phyloP scores from a whole-genome alignment of 2,329 filamentous ascomycete genomes.

The Phaeosphaeriaceae sp. region DNA sequence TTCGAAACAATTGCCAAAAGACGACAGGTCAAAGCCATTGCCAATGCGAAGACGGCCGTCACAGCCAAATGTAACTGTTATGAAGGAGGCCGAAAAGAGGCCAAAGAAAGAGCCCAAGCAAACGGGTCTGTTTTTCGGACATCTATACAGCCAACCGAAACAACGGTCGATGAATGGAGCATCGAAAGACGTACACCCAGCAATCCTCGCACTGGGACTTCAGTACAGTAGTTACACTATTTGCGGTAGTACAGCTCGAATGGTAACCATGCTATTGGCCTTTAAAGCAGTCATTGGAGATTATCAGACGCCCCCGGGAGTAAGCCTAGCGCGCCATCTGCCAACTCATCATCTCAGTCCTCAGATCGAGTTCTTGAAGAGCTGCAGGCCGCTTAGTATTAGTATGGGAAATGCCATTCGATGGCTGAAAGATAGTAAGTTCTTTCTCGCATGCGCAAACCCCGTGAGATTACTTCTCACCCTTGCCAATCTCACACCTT shows the following conservation, averaged over 20 bases:
- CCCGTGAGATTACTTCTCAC: not conserved
- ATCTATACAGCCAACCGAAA: slow-evolving; percentile 78
- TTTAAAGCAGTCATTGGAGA: slow-evolving; percentile 92
- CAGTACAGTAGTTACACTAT: slow-evolving; percentile 90
- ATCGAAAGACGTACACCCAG: slow-evolving; percentile 79
- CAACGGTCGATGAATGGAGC: slow-evolving; percentile 66
- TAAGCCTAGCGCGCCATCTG: slow-evolving; percentile 86
- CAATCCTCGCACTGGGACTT: slow-evolving; percentile 82
- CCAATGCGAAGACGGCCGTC: slow-evolving; percentile 39
- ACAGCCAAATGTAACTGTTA: slow-evolving; percentile 34
- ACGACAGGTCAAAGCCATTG: slow-evolving; percentile 41
- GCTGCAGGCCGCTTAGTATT: slow-evolving; percentile 93
- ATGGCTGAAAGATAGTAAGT: slow-evolving; percentile 76
- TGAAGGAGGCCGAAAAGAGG: slow-evolving; percentile 42
- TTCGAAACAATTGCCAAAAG: slow-evolving; percentile 41
- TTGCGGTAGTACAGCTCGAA: slow-evolving; percentile 85
- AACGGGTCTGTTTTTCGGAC: slow-evolving; percentile 68
- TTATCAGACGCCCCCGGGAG: slow-evolving; percentile 87
- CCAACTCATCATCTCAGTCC: slow-evolving; percentile 89
- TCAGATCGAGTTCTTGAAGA: slow-evolving; percentile 93
- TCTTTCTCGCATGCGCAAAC: not conserved
- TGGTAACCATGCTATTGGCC: slow-evolving; percentile 84
- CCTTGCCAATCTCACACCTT: not conserved
- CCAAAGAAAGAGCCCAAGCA: slow-evolving; percentile 59
- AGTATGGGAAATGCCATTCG: slow-evolving; percentile 97